A percentile compares a stretch with the other conserved stretches of the same genome.
Conservation (phyloP, 2,329 filamentous ascomycete species). For the Diaporthe destruens region DNA sequence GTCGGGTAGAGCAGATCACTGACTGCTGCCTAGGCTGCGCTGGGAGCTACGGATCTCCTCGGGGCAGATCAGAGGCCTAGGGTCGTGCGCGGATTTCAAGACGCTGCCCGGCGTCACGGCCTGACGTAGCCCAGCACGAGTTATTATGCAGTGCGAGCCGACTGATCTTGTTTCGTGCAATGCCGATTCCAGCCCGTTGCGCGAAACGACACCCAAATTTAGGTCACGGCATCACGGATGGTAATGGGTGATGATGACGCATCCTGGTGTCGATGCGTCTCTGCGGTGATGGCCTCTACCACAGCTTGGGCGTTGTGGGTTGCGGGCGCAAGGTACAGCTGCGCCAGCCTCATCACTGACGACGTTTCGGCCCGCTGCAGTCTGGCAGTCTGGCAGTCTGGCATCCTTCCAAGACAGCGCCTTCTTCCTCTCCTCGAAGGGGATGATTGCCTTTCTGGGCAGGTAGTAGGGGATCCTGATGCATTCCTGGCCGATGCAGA, state of each 20-base stretch:
- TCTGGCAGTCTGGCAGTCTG: conserved; percentile 8
- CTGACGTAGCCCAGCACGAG: conserved; percentile 1
- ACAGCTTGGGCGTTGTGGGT: background rate
- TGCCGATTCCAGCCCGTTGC: conserved; percentile 10
- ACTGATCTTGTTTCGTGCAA: conserved; percentile 10
- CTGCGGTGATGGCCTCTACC: conserved; percentile 3
- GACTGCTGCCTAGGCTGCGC: background rate
- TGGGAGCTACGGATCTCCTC: background rate
- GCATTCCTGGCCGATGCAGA: conserved; percentile 32
- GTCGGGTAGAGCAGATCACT: background rate
- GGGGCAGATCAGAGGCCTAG: conserved; percentile 14
- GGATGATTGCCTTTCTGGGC: conserved; percentile 33
- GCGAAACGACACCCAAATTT: background rate
- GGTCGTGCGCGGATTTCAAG: conserved; percentile 10
- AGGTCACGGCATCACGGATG: background rate
- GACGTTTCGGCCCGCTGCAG: conserved; percentile 9
- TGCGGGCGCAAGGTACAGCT: background rate
- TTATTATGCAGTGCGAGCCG: background rate
- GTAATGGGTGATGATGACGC: conserved; percentile 14
- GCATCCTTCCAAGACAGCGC: conserved; percentile 19
- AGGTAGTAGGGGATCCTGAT: conserved; percentile 28
- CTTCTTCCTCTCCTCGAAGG: conserved; percentile 5
- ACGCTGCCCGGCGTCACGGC: conserved; percentile 21
- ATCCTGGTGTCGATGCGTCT: conserved; percentile 11
- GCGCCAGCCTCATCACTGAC: conserved; percentile 5